Conservation (phyloP, 2,329 filamentous ascomycete species). For the Venturia effusa region DNA sequence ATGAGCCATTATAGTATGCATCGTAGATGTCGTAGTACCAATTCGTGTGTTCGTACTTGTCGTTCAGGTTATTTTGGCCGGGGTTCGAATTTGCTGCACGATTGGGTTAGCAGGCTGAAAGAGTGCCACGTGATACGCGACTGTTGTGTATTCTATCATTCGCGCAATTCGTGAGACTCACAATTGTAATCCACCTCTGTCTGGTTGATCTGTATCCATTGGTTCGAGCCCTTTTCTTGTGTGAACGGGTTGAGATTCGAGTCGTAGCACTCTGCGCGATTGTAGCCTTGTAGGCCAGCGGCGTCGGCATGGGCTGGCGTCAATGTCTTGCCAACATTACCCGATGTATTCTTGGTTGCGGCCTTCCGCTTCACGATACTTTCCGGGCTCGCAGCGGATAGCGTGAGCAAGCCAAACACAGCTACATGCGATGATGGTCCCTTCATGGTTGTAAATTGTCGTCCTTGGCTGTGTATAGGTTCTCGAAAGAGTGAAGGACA, state of each 20-base stretch:
- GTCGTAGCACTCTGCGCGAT: slow-evolving; percentile 9
- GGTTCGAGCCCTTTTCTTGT: not conserved
- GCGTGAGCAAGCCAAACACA: not conserved
- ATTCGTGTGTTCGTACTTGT: slow-evolving; percentile 1
- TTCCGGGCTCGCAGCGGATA: not conserved
- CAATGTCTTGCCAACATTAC: not conserved
- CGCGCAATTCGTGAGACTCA: not conserved
- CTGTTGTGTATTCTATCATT: not conserved
- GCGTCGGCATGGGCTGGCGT: not conserved
- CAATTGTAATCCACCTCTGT: not conserved
- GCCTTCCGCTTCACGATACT: not conserved
- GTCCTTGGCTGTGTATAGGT: not conserved
- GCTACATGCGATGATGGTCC: not conserved
- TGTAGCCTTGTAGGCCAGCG: not conserved
- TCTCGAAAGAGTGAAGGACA: not conserved
- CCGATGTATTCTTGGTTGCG: not conserved
- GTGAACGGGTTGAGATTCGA: slow-evolving; percentile 1
- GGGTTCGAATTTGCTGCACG: not conserved
- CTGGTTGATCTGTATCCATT: slow-evolving; percentile 7
- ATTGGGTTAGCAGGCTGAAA: not conserved
- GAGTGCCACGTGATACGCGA: not conserved
- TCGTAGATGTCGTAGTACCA: slow-evolving; percentile 11
- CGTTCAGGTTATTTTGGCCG: slow-evolving; percentile 4
- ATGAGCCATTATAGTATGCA: slow-evolving; percentile 6
- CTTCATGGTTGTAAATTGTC: not conserved